phyloP scores from a whole-genome alignment of 2,329 filamentous ascomycete species.

The Trichocomaceae sp. region DNA sequence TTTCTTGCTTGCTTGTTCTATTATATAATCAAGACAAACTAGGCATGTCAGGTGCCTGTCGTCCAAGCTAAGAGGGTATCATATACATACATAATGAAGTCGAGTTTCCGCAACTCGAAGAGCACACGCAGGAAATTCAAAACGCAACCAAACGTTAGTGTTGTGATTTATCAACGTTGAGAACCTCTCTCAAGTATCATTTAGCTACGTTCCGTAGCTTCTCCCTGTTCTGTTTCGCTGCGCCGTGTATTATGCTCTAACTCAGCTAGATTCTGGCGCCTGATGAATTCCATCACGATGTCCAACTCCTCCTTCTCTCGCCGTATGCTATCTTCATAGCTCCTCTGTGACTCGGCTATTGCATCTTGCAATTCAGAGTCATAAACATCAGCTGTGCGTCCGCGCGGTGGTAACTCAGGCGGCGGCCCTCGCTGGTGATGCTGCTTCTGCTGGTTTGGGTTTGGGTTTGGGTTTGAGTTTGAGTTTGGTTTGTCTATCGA shows the following conservation, averaged over 20 bases:
- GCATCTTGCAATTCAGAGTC: slow-evolving; percentile 27
- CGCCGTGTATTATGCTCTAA: slow-evolving; percentile 6
- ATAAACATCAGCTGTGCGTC: slow-evolving; percentile 16
- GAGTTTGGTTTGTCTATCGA: neutral
- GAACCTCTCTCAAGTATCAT: neutral
- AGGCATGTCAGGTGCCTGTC: neutral
- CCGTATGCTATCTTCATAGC: slow-evolving; percentile 38
- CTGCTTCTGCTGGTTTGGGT: neutral
- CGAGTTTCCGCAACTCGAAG: neutral
- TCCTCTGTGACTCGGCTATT: slow-evolving; percentile 18
- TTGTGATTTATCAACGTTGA: neutral
- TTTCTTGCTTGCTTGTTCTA: neutral
- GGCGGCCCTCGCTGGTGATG: neutral
- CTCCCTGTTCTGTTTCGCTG: neutral
- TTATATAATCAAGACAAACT: neutral
- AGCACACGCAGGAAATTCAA: neutral
- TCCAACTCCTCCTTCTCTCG: slow-evolving; percentile 58
- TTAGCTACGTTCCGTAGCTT: neutral
- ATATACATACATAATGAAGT: neutral
- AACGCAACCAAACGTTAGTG: neutral
- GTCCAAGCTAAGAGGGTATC: neutral
- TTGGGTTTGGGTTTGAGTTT: neutral
- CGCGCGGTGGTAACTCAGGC: slow-evolving; percentile 6
- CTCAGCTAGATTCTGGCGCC: slow-evolving; percentile 60
- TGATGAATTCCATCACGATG: slow-evolving; percentile 68